phyloP scores from a whole-genome alignment of 139 green algal species.

The Astrephomene gubernaculifera region DNA sequence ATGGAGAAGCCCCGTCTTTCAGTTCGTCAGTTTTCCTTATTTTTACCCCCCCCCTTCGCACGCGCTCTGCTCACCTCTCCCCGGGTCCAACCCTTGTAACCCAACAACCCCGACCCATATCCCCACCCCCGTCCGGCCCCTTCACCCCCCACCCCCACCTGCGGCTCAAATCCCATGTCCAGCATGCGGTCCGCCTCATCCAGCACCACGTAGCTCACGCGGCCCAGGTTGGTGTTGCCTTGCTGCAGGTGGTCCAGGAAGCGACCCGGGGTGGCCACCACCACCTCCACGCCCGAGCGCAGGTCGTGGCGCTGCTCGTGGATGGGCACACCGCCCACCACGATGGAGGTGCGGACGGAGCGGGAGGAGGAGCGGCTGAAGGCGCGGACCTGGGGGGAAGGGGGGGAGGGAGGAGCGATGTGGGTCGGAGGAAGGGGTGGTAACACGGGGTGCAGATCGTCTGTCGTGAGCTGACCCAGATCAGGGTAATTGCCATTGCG shows the following conservation, averaged over 20 bases:
- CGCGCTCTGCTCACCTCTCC: too few relatives aligned
- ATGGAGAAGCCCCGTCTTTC: too few relatives aligned
- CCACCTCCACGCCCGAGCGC: conserved; percentile 81
- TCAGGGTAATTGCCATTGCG: too few relatives aligned
- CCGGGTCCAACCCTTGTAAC: background rate
- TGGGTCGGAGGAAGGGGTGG: too few relatives aligned
- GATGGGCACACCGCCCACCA: conserved; percentile 76
- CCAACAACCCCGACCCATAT: background rate
- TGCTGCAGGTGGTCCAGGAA: conserved; percentile 92
- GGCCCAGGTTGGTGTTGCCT: conserved; percentile 78
- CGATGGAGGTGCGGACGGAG: conserved; percentile 69
- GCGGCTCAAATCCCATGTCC: conserved; percentile 96
- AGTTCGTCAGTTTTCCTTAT: too few relatives aligned
- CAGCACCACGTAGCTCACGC: conserved; percentile 89
- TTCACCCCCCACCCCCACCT: conserved; percentile 79
- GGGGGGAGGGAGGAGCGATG: too few relatives aligned
- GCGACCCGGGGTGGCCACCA: conserved; percentile 87
- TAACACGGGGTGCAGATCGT: too few relatives aligned
- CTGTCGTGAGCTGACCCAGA: too few relatives aligned
- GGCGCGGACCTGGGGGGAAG: conserved; percentile 23
- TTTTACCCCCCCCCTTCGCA: too few relatives aligned
- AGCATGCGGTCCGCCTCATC: conserved; percentile 97
- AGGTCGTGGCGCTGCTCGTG: conserved; percentile 88
- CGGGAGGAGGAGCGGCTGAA: conserved; percentile 77
- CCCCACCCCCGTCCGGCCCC: too few relatives aligned